These are phyloP conservation scores for Aspergillus campestris DNA, from an alignment of 495 filamentous ascomycete species.

Conservation along the genomic window DNA sequence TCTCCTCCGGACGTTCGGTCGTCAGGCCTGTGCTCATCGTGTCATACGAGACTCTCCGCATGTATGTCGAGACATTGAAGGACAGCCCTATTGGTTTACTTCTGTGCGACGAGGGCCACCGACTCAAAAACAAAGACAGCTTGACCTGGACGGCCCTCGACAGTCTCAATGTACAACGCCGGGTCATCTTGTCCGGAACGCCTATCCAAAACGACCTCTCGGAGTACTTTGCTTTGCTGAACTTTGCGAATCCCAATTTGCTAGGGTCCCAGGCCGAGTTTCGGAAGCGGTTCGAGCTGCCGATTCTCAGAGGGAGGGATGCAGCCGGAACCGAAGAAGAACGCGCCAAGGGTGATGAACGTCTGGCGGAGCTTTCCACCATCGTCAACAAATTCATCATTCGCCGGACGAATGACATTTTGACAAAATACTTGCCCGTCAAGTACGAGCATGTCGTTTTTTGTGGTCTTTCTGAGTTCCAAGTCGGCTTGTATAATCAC, in stretches of 20 bases:
- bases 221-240: slow-evolving; percentile 93
- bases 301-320: slow-evolving; percentile 88
- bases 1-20: slow-evolving; percentile 80
- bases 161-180: slow-evolving; percentile 76
- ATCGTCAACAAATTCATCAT: slow-evolving; percentile 99
- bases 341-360: slow-evolving; percentile 74
- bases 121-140: slow-evolving; percentile 95
- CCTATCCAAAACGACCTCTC: slow-evolving; percentile 97
- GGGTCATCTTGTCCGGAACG: slow-evolving; percentile 94
- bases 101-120: slow-evolving; percentile 97
- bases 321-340: slow-evolving; percentile 81
- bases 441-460: slow-evolving; percentile 99
- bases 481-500: slow-evolving; percentile 87
- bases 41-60: slow-evolving; percentile 90
- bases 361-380: slow-evolving; percentile 67
- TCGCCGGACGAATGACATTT: slow-evolving; percentile 91
- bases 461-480: slow-evolving; percentile 90
- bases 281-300: slow-evolving; percentile 87
- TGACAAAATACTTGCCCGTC: slow-evolving; percentile 95
- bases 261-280: slow-evolving; percentile 88
- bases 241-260: slow-evolving; percentile 92
- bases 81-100: slow-evolving; percentile 84
- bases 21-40: slow-evolving; percentile 97
- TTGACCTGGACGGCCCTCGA: slow-evolving; percentile 90
- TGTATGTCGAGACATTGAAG: slow-evolving; percentile 83